Conservation (phyloP, 108 stramenopile species). For the Aurantiochytrium sp. region DNA sequence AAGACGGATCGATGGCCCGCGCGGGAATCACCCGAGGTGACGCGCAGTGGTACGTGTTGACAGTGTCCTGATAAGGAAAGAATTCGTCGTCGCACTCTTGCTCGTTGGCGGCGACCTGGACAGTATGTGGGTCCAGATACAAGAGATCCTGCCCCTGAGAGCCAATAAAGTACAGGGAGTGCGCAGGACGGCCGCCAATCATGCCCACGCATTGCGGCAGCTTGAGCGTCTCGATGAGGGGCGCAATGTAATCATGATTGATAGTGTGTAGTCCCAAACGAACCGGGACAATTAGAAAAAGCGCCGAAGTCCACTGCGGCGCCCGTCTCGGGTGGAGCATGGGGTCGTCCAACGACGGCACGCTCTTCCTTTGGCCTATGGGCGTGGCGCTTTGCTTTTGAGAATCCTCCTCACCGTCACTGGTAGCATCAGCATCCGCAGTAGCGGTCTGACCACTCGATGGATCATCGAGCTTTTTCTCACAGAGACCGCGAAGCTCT, state of each 20-base stretch:
- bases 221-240: conserved; percentile 13
- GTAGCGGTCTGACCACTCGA: too few relatives aligned
- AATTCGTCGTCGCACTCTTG: conserved; percentile 8
- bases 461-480: not conserved
- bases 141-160: conserved; percentile 12
- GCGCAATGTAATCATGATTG: not conserved
- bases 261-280: conserved; percentile 13
- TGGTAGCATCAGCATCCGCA: too few relatives aligned
- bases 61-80: not conserved
- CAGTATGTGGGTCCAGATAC: conserved; percentile 45
- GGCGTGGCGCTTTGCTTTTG: not conserved
- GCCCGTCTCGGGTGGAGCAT: not conserved
- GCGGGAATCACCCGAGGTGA: conserved; percentile 28
- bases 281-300: conserved; percentile 28
- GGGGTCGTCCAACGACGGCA: not conserved
- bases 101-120: conserved; percentile 22
- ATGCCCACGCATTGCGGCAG: conserved; percentile 42
- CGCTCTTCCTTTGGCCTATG: not conserved
- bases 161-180: conserved; percentile 49
- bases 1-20: conserved; percentile 38
- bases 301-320: conserved; percentile 28
- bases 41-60: conserved; percentile 18
- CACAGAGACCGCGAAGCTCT: not conserved
- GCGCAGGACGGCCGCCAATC: conserved; percentile 46
- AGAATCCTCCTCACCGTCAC: not conserved